phyloP scores from a whole-genome alignment of 2,329 filamentous ascomycete genomes.

The Diaporthe longicolla region DNA sequence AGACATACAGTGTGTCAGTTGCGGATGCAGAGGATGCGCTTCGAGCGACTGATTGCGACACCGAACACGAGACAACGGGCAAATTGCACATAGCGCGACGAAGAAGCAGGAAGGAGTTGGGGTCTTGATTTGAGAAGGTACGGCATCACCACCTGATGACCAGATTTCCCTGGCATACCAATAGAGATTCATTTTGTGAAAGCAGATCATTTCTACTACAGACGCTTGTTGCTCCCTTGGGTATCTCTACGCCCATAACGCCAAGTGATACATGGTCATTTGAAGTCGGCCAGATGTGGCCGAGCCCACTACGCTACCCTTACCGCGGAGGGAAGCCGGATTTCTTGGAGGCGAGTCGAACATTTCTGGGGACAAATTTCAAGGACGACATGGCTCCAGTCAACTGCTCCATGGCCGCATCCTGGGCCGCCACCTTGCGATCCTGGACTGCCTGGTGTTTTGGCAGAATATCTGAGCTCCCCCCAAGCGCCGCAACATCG shows the following conservation, averaged over 20 bases:
- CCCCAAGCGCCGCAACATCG: neutral
- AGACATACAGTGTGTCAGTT: constrained; percentile 93
- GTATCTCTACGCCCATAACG: constrained; percentile 35
- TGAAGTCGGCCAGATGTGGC: neutral
- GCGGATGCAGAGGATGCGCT: constrained; percentile 91
- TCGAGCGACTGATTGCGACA: constrained; percentile 78
- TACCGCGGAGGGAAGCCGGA: constrained; percentile 67
- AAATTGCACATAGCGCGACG: neutral
- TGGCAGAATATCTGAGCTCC: neutral
- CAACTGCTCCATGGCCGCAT: constrained; percentile 74
- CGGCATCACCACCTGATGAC: constrained; percentile 32
- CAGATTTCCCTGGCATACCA: constrained; percentile 30
- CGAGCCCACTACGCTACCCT: constrained; percentile 33
- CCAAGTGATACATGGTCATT: constrained; percentile 11
- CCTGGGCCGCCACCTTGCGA: constrained; percentile 47
- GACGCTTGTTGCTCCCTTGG: constrained; percentile 16
- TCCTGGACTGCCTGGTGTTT: neutral
- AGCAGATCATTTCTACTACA: constrained; percentile 34
- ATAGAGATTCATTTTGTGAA: constrained; percentile 41
- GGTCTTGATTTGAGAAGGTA: constrained; percentile 37
- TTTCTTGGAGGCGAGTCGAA: constrained; percentile 74
- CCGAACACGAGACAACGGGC: constrained; percentile 7
- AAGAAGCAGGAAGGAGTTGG: constrained; percentile 38
- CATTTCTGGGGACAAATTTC: constrained; percentile 77
- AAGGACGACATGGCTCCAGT: constrained; percentile 78